Base-by-base conservation (phyloP, 805 yeast genomes). In the Yarrowia sp. region DNA sequence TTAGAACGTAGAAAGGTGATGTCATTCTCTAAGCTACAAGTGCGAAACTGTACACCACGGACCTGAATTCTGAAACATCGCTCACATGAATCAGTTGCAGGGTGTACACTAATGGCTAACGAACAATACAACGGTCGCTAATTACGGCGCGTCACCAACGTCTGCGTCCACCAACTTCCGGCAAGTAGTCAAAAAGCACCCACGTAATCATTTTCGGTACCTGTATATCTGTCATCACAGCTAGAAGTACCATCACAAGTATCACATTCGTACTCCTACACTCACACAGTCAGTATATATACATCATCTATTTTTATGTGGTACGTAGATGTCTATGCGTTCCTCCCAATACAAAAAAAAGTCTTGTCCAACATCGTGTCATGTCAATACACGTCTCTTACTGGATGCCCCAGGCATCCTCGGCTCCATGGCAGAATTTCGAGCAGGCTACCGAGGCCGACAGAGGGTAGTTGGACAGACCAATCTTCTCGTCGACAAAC, bases 391-490 rank as follows among this genome's bases (percentile, higher is more conserved):
- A 21, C 22, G 38, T 17, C 16, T 12, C 16, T 66, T 71, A 82
- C 73, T 79, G 76, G 71, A 95, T 92, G 51, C 85, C 87, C 98
- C 99, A 95, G 28, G 96, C 96, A 77, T 95, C 99, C 79, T 95
- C 99, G 73, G 97, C 91, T 58, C 99, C 99, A 74, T 95, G 98
- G 76, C 98, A 93, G 80, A 95, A 92, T 78, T 95, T 95, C 68
- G 97, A 89, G 77, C 98, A 95, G 5, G 99, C 98, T 65, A 95
- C 98, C 12, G 98, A 92, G 2, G 99, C 99, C 64, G 96, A 89
- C 67, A 95, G 82, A 62, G 99, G 96, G 76, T 92, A 95, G 72
- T 93, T 92, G 36, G 98, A 91, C 65, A 95, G 86, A 71, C 98
- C 98, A 66, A 95, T 88, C 74, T 93, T 95, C 77, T 95, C 98